Evolutionary conservation across 140 eudicot species (phyloP), one percentile per base, ranked within the genome.

Genomic region (Oenanthe javanica): DNA sequence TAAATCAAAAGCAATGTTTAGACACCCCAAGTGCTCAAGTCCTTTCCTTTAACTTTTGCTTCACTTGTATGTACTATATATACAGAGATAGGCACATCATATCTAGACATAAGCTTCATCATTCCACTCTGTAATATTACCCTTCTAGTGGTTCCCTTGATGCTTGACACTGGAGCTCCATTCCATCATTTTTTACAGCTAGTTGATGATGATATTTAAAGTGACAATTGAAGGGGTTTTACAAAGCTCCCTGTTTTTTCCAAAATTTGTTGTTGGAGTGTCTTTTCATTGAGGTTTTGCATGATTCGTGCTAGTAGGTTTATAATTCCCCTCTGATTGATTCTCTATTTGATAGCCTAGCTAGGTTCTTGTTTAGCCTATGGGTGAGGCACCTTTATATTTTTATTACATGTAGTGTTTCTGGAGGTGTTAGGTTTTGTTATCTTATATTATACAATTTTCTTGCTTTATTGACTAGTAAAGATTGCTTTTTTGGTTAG

Each of bases 101-200:
- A 36, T 70, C 23, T 55, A 40, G 76, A 75, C 36, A 81, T 75
- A 46, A 59, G 14, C 80, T 64, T 89, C 80, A 86, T 88, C 85
- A 86, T 85, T 85, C 84, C 90, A 75, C 82, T 82, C 92, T 89
- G 86, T 86, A 80, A 83, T 82, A 80, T 86, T 87, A 79, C 66
- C 79, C 76, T 82, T 74, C 69, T 57, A 63, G 80, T 87, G 85
- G 81, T 87, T 85, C 88, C 89, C 88, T 88, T 89, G 83, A 86
- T 89, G 94, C 94, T 90, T 86, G 85, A 87, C 96, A 90, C 81
- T 82, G 23, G 74, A 81, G 86, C 87, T 52, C 75, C 73, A 27
- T 72, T 61, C 87, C 79, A 85, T 88, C 89, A 79, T 81, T 84
- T 86, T 82, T 77, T 52, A 85, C 25, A 45, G 71, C 80, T 43